Evolutionary conservation across 106 monocot species (phyloP).

Genomic region (Ottelia alismoides): DNA sequence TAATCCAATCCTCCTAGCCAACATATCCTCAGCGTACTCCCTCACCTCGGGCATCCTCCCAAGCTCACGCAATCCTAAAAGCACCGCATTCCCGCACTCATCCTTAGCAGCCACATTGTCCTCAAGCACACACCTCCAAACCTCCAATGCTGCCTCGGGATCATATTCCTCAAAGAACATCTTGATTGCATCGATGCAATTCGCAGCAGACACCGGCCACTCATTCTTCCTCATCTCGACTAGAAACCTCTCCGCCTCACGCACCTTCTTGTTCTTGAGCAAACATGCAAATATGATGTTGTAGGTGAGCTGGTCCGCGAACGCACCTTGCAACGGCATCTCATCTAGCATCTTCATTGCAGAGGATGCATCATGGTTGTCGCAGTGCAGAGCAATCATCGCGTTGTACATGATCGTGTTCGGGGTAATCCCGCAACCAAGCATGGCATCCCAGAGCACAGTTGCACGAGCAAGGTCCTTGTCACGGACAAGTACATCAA

Average conservation of each 20-base stretch:
- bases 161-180: slow-evolving; percentile 63
- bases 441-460: slow-evolving; percentile 57
- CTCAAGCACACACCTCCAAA: slow-evolving; percentile 40
- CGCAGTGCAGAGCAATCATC: slow-evolving; percentile 36
- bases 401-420: slow-evolving; percentile 39
- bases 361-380: slow-evolving; percentile 8
- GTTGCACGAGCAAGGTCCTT: slow-evolving; percentile 24
- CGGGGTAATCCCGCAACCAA: slow-evolving; percentile 36
- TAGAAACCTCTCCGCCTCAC: slow-evolving; percentile 41
- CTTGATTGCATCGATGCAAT: slow-evolving; percentile 38
- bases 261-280: slow-evolving; percentile 33
- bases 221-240: slow-evolving; percentile 86
- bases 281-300: slow-evolving; percentile 62
- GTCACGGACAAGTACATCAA: slow-evolving; percentile 32
- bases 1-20: slow-evolving; percentile 34
- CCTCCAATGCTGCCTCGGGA: slow-evolving; percentile 43
- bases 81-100: slow-evolving; percentile 49
- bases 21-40: slow-evolving; percentile 36
- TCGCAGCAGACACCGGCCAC: slow-evolving; percentile 20
- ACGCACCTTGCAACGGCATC: slow-evolving; percentile 67
- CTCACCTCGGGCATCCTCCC: slow-evolving; percentile 42
- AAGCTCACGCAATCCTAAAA: slow-evolving; percentile 37
- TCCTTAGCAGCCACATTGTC: slow-evolving; percentile 14
- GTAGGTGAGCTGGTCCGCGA: slow-evolving; percentile 45
- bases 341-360: slow-evolving; percentile 47